These are phyloP conservation scores for Mycena venus DNA, from an alignment of 768 basidiomycete species.

Conservation along the genomic window DNA sequence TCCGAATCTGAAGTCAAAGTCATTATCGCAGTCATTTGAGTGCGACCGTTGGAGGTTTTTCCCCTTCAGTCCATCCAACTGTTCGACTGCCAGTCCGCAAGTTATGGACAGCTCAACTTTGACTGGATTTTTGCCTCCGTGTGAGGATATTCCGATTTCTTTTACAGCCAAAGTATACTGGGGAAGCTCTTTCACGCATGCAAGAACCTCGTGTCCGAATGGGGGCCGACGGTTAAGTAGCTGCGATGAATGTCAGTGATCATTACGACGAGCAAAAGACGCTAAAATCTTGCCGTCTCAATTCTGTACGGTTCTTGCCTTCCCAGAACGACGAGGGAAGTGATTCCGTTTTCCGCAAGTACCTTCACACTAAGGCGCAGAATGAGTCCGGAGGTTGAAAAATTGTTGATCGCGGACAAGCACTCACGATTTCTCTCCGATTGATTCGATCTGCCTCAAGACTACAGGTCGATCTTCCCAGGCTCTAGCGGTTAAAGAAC, in stretches of 20 bases:
- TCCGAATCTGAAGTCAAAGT: slow-evolving; percentile 82
- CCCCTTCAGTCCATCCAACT: slow-evolving; percentile 42
- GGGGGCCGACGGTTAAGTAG: slow-evolving; percentile 81
- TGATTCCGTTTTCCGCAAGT: slow-evolving; percentile 79
- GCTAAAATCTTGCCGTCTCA: slow-evolving; percentile 64
- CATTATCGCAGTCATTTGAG: slow-evolving; percentile 79
- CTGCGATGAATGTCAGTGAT: slow-evolving; percentile 51
- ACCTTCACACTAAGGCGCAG: slow-evolving; percentile 50
- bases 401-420: no score
- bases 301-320: slow-evolving; percentile 71
- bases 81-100: slow-evolving; percentile 63
- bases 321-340: slow-evolving; percentile 68
- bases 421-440: slow-evolving; percentile 92
- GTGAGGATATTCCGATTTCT: slow-evolving; percentile 59
- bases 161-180: slow-evolving; percentile 68
- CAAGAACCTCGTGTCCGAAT: slow-evolving; percentile 80
- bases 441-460: slow-evolving; percentile 88
- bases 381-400: neutral
- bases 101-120: slow-evolving; percentile 68
- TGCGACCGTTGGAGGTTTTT: slow-evolving; percentile 61
- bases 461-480: slow-evolving; percentile 94
- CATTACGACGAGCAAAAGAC: neutral
- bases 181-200: slow-evolving; percentile 74
- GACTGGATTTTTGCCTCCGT: slow-evolving; percentile 65
- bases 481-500: slow-evolving; percentile 85